These are phyloP conservation scores for Pseudozyma sp. DNA, from an alignment of 1,284 basidiomycete genomes.

Conservation along the genomic window DNA sequence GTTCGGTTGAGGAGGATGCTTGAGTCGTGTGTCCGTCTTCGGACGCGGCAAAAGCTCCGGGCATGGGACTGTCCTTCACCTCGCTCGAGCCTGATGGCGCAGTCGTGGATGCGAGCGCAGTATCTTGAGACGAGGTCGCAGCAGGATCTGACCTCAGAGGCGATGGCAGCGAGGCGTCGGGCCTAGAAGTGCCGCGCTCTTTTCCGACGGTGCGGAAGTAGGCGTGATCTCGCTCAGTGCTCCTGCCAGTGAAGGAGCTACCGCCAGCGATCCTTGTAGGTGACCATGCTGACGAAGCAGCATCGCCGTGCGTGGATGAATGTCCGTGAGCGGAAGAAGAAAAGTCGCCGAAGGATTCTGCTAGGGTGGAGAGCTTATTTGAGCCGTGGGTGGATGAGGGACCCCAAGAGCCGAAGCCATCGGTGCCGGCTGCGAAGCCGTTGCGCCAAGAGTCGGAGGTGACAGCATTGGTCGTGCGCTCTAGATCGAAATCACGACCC, in stretches of 20 bases:
- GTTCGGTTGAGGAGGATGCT: background rate
- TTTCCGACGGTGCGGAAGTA: constrained; percentile 49
- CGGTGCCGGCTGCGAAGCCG: constrained; percentile 49
- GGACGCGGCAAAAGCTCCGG: constrained; percentile 20
- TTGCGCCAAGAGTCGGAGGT: constrained; percentile 29
- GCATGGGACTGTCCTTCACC: constrained; percentile 19
- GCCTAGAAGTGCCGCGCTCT: constrained; percentile 21
- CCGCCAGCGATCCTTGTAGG: constrained; percentile 24
- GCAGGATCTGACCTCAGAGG: background rate
- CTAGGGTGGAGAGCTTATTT: constrained; percentile 30
- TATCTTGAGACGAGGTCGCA: constrained; percentile 1
- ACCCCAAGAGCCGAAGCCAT: constrained; percentile 58
- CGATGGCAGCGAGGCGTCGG: constrained; percentile 1
- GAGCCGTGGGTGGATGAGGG: constrained; percentile 7
- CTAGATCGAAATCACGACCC: constrained; percentile 38
- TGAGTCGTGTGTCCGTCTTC: background rate
- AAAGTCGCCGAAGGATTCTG: constrained; percentile 46
- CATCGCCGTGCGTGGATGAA: background rate
- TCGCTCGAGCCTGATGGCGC: background rate
- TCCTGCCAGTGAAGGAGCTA: constrained; percentile 48
- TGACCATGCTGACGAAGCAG: constrained; percentile 17
- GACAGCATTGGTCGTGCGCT: constrained; percentile 10
- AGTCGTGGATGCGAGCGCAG: background rate
- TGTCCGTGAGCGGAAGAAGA: constrained; percentile 11
- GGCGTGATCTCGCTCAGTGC: constrained; percentile 52